Evolutionary conservation across 2,329 filamentous ascomycete species (phyloP).

Genomic region (Parafenestella ontariensis): DNA sequence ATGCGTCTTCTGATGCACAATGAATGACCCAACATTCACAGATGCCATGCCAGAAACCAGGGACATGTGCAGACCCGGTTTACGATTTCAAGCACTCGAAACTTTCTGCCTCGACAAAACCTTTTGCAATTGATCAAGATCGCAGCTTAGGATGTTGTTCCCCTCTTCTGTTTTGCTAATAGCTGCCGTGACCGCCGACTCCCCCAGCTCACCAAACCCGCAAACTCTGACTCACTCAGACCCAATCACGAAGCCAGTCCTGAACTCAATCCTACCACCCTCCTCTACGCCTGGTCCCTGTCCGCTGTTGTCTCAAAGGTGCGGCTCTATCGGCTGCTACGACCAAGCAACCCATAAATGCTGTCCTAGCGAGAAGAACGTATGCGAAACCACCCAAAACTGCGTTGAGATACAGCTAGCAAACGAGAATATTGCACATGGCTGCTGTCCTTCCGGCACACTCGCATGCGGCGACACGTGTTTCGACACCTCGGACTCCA

Average conservation of each 20-base stretch:
- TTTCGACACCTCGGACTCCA: background rate
- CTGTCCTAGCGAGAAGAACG: background rate
- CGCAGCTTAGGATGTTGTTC: background rate
- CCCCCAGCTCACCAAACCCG: background rate
- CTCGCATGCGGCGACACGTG: background rate
- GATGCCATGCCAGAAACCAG: background rate
- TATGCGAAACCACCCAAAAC: background rate
- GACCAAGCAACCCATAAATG: background rate
- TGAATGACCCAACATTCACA: background rate
- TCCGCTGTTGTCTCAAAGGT: background rate
- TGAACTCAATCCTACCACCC: background rate
- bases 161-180: background rate
- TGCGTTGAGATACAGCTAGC: background rate
- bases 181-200: background rate
- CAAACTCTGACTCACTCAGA: background rate
- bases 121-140: background rate
- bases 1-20: too few relatives aligned
- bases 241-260: too few relatives aligned
- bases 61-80: background rate
- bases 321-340: background rate
- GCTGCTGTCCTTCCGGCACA: background rate
- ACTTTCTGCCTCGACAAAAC: background rate
- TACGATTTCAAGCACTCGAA: background rate
- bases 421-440: background rate
- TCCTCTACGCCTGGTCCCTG: background rate